Evolutionary conservation across 1,139 yeast species (phyloP).

Genomic region (Geotrichum cucujoidarum): DNA sequence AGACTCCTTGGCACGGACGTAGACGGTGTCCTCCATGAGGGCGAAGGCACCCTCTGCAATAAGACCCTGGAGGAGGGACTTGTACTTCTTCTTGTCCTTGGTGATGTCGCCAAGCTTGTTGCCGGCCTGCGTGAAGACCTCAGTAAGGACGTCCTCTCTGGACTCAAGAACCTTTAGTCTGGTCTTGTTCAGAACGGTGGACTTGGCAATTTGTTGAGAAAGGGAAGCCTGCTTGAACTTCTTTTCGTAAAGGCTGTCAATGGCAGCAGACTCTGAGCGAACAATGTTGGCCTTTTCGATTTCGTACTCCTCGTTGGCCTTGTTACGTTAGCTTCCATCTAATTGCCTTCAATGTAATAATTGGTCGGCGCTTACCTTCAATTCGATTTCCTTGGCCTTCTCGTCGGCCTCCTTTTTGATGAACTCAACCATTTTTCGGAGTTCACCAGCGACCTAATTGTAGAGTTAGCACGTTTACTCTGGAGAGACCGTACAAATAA

Average conservation of each 20-base stretch:
- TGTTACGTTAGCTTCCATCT: too few relatives aligned
- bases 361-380: constrained; percentile 53
- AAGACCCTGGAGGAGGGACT: constrained; percentile 64
- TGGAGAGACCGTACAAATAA: too few relatives aligned
- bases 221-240: constrained; percentile 87
- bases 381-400: constrained; percentile 90
- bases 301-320: constrained; percentile 96
- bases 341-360: too few relatives aligned
- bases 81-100: constrained; percentile 63
- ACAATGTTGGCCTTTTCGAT: constrained; percentile 95
- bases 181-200: constrained; percentile 91
- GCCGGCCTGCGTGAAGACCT: constrained; percentile 60
- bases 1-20: constrained; percentile 36
- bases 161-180: constrained; percentile 85
- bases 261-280: constrained; percentile 87
- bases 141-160: constrained; percentile 75
- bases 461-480: background rate
- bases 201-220: constrained; percentile 92
- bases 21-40: constrained; percentile 66
- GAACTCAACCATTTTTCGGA: constrained; percentile 97
- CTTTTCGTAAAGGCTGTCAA: constrained; percentile 74
- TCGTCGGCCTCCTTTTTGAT: constrained; percentile 98
- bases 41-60: constrained; percentile 40
- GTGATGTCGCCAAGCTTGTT: constrained; percentile 43
- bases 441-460: constrained; percentile 60